Base-by-base conservation (phyloP, 306 rosid species). In the Corylus americana region DNA sequence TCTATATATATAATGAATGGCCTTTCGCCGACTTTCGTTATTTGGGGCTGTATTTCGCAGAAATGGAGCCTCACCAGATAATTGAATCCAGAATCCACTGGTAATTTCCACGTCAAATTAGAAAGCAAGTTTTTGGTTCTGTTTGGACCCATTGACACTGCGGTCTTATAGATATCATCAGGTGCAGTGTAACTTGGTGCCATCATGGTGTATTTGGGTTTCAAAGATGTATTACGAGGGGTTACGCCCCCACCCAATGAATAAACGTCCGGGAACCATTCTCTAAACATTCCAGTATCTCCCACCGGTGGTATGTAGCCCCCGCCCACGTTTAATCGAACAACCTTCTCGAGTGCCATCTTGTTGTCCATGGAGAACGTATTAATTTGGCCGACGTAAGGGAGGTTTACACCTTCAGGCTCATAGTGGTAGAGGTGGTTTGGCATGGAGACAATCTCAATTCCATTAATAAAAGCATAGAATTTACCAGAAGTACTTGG, bases 391-490 rank as follows among this genome's bases (percentile, higher is more conserved):
- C 50, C 49, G 5, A 66, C 17, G 20, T 17, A 66, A 2, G 22
- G 22, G 0, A 1, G 9, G 18, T 0, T 51, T 0, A 1, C 4
- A 1, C 17, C 3, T 55, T 11, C 5, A 20, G n/a, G n/a, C n/a
- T 2, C 29, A 1, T 12, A 63, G n/a, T 63, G 31, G 45, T 31
- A 63, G 61, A 87, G 77, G 42, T 61, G 20, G 47, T 49, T 31
- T 4, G 88, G 90, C 81, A 82, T 84, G 8, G 88, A 84, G 78
- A 87, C 85, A 55, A 87, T 74, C 78, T 86, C 87, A 59, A 86
- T 86, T 31, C 86, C 89, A 63, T 83, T 86, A 51, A 83, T 78
- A 20, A 86, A 87, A 27, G 86, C 90, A 49, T 76, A 87, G 64
- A 77, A 63, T 1, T 8, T 31, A 2, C 58, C 79, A 39, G 75